phyloP scores from a whole-genome alignment of 306 rosid genomes.

The Vigna angularis region DNA sequence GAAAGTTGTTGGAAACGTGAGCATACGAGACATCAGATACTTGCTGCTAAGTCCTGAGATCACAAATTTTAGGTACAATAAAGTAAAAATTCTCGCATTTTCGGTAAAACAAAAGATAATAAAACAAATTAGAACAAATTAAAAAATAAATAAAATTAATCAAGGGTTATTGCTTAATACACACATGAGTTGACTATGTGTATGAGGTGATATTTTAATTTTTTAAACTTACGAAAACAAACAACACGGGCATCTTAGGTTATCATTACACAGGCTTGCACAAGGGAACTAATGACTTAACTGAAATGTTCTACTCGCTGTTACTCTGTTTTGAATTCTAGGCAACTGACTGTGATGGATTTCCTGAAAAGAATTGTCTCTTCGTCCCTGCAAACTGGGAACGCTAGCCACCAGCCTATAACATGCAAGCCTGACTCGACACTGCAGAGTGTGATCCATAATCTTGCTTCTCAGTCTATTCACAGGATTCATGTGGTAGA shows the following conservation, averaged over 20 bases:
- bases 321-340: slow-evolving; percentile 48
- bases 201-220: background rate
- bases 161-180: slow-evolving; percentile 23
- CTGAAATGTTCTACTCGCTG: slow-evolving; percentile 18
- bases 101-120: slow-evolving; percentile 10
- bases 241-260: background rate
- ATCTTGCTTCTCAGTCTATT: slow-evolving; percentile 76
- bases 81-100: slow-evolving; percentile 27
- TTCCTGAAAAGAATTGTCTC: slow-evolving; percentile 62
- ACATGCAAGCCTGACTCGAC: slow-evolving; percentile 75
- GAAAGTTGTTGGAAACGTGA: slow-evolving; percentile 76
- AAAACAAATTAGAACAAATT: slow-evolving; percentile 12
- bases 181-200: slow-evolving; percentile 11
- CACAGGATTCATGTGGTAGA: slow-evolving; percentile 78
- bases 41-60: slow-evolving; percentile 76
- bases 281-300: slow-evolving; percentile 33
- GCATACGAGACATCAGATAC: slow-evolving; percentile 78
- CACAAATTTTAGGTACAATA: slow-evolving; percentile 77
- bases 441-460: slow-evolving; percentile 66
- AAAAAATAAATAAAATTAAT: slow-evolving; percentile 18
- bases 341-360: slow-evolving; percentile 79
- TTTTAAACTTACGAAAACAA: background rate
- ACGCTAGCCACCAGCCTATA: slow-evolving; percentile 57
- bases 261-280: slow-evolving; percentile 20
- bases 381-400: slow-evolving; percentile 52